These are phyloP conservation scores for Polygonum maritimum DNA, from an alignment of 148 eudicot genomes.

Conservation along the genomic window DNA sequence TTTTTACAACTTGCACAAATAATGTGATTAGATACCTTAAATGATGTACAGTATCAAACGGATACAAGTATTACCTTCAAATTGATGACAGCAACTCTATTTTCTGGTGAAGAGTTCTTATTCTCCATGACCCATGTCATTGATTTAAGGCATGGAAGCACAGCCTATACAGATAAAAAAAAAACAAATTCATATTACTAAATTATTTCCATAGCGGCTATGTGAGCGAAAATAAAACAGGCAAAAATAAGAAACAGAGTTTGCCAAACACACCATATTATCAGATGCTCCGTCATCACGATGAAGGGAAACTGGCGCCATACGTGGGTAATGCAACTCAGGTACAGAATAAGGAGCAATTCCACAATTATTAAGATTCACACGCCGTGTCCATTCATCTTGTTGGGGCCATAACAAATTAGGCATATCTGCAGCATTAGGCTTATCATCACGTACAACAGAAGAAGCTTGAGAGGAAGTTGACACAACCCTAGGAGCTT, in stretches of 20 bases:
- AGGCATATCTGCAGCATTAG: slow-evolving; percentile 39
- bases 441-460: slow-evolving; percentile 38
- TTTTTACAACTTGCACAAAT: background rate
- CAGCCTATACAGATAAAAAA: slow-evolving; percentile 25
- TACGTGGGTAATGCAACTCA: slow-evolving; percentile 53
- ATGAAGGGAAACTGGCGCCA: slow-evolving; percentile 62
- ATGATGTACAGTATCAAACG: slow-evolving; percentile 1
- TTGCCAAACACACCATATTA: slow-evolving; percentile 38
- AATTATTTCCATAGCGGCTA: background rate
- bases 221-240: background rate
- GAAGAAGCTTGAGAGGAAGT: slow-evolving; percentile 38
- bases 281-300: slow-evolving; percentile 57
- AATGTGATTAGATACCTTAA: background rate
- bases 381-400: slow-evolving; percentile 53
- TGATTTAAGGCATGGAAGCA: slow-evolving; percentile 87
- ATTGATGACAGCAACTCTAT: slow-evolving; percentile 81
- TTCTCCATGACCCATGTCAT: slow-evolving; percentile 98
- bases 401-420: slow-evolving; percentile 82
- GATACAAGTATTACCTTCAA: slow-evolving; percentile 47
- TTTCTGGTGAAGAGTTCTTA: slow-evolving; percentile 53
- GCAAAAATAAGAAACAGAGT: background rate
- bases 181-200: slow-evolving; percentile 8
- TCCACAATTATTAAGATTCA: slow-evolving; percentile 69
- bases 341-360: slow-evolving; percentile 35
- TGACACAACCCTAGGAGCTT: slow-evolving; percentile 44